phyloP scores from a whole-genome alignment of 2,329 filamentous ascomycete species.

The Lachnellula hyalina region DNA sequence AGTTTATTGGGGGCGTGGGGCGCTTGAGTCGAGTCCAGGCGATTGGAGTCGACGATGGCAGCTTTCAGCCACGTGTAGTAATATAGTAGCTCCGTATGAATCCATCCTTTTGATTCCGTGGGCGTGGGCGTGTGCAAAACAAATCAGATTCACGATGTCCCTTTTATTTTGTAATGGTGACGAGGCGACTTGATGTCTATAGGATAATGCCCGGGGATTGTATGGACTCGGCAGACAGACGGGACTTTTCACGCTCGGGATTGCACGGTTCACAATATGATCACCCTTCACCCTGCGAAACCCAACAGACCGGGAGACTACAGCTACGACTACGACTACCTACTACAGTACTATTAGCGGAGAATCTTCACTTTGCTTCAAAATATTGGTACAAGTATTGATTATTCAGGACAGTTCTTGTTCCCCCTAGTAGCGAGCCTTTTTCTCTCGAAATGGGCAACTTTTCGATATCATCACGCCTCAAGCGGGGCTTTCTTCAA shows the following conservation, averaged over 20 bases:
- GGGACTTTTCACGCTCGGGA: neutral
- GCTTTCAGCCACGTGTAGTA: neutral
- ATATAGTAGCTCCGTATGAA: neutral
- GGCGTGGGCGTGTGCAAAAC: neutral
- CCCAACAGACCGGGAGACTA: neutral
- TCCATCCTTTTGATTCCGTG: no score
- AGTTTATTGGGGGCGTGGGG: neutral
- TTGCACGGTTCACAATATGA: conserved; percentile 2
- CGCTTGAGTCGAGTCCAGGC: neutral
- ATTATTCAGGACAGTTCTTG: no score
- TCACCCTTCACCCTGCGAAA: neutral
- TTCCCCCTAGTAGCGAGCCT: neutral
- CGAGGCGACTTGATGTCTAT: neutral
- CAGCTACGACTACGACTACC: no score
- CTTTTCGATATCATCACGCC: neutral
- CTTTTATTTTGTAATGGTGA: neutral
- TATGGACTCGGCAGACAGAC: neutral
- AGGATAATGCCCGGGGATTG: neutral
- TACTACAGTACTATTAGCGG: no score
- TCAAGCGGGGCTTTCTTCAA: neutral
- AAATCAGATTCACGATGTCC: neutral
- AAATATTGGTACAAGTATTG: no score
- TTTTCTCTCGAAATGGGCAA: neutral
- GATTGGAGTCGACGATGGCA: neutral
- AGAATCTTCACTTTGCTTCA: no score